phyloP scores from a whole-genome alignment of 495 filamentous ascomycete species.

The Aspergillus nanangensis region DNA sequence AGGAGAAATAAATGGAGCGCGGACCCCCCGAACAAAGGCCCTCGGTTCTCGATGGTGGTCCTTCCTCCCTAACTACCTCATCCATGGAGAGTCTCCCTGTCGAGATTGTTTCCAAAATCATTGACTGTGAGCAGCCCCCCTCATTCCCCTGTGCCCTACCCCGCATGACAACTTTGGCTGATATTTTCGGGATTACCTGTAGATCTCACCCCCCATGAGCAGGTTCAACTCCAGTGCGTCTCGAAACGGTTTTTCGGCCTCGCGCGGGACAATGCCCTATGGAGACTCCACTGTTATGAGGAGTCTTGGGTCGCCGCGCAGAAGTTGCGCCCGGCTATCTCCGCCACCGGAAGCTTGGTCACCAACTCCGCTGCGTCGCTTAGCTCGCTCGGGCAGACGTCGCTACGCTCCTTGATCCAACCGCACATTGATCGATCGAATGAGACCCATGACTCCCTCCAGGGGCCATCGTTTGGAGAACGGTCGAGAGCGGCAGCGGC shows the following conservation, averaged over 20 bases:
- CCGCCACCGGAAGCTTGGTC: constrained; percentile 24
- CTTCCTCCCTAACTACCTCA: constrained; percentile 6
- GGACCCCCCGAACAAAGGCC: background rate
- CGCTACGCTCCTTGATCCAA: constrained; percentile 35
- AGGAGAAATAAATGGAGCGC: background rate
- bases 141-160: constrained; percentile 9
- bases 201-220: constrained; percentile 67
- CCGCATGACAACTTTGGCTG: constrained; percentile 9
- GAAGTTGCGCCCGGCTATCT: constrained; percentile 23
- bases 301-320: constrained; percentile 52
- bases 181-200: background rate
- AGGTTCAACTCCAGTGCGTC: constrained; percentile 67
- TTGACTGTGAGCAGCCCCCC: constrained; percentile 49
- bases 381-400: constrained; percentile 29
- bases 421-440: constrained; percentile 17
- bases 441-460: constrained; percentile 6
- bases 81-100: constrained; percentile 64
- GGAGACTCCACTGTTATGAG: constrained; percentile 72
- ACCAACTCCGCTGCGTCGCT: constrained; percentile 24
- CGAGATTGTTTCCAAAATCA: constrained; percentile 72
- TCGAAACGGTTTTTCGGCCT: constrained; percentile 64
- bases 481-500: constrained; percentile 58
- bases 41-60: constrained; percentile 31
- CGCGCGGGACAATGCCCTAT: constrained; percentile 69
- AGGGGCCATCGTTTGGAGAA: constrained; percentile 24